Percentiles rank a stretch among this genome's conserved stretches.
Evolutionary conservation across 1,284 basidiomycete genomes (phyloP).

Genomic region (Blastosporella zonata): DNA sequence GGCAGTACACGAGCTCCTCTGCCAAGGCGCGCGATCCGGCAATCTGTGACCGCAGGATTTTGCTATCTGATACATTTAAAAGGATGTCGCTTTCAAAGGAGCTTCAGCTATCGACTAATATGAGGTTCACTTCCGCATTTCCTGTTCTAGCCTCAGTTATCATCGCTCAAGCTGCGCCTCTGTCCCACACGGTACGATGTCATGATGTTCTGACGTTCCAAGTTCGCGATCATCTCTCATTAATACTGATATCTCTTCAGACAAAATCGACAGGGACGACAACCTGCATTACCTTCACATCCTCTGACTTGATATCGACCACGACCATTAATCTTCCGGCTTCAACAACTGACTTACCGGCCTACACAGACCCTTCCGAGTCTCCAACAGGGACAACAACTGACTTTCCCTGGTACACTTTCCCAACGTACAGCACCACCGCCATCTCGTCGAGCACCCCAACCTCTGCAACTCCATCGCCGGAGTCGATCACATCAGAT

Average conservation of each 20-base stretch:
- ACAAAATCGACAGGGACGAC: conserved; percentile 9
- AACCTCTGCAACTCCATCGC: background rate
- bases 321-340: conserved; percentile 1
- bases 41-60: background rate
- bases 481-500: background rate
- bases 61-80: background rate
- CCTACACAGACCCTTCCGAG: background rate
- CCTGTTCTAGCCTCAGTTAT: background rate
- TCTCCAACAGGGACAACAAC: background rate
- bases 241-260: background rate
- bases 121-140: conserved; percentile 1
- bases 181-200: background rate
- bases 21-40: background rate
- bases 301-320: conserved; percentile 2
- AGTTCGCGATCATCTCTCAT: background rate
- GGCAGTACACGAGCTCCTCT: background rate
- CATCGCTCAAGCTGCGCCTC: background rate
- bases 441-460: background rate
- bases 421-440: background rate
- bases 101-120: background rate
- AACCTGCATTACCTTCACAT: conserved; percentile 9
- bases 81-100: background rate
- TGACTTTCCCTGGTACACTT: background rate
- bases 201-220: background rate
- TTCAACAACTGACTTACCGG: background rate